Conservation (phyloP, 164 flowering plant genomes). For the Liriodendron chinense region DNA sequence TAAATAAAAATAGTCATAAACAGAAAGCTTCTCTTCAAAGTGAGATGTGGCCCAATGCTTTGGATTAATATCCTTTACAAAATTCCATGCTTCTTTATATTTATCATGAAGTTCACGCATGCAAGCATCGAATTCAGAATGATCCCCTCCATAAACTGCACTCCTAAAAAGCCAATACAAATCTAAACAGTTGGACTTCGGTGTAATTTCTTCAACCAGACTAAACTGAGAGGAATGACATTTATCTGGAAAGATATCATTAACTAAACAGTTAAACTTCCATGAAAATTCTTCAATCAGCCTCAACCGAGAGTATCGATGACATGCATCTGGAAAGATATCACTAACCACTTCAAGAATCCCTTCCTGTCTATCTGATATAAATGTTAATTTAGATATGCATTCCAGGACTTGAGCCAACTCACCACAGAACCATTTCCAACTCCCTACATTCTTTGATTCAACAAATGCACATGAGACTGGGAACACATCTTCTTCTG, state of each 20-base stretch:
- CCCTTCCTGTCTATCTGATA: background rate
- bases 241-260: background rate
- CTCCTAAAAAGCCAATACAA: background rate
- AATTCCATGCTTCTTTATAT: background rate
- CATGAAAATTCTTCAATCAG: background rate
- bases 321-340: background rate
- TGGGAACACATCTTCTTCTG: background rate
- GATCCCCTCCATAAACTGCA: background rate
- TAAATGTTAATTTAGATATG: background rate
- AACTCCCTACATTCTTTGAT: background rate
- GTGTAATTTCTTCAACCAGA: background rate
- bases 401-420: background rate
- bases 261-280: background rate
- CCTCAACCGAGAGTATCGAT: background rate
- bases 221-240: background rate
- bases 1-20: no score
- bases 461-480: background rate
- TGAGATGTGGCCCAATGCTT: background rate
- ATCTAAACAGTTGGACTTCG: background rate
- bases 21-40: background rate
- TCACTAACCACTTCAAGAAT: background rate
- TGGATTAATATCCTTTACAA: background rate
- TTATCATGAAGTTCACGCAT: background rate
- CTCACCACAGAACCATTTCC: conserved; percentile 1
- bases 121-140: background rate